Conservation (phyloP, 2,329 filamentous ascomycete species). For the Myriosclerotinia scirpicola region DNA sequence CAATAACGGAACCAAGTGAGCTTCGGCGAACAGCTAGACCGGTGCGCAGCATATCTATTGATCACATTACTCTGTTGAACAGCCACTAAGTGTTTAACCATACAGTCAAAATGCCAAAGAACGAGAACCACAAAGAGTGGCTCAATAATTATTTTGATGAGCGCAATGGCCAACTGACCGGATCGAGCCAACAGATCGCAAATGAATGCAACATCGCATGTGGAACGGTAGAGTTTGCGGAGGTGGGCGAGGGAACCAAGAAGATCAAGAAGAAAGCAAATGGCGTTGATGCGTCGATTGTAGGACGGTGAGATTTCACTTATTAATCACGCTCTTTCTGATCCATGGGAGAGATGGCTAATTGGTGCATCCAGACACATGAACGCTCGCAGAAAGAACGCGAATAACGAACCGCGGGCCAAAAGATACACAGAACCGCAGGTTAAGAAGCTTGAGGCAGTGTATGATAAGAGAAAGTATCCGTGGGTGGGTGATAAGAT, state of each 20-base stretch:
- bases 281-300: constrained; percentile 2
- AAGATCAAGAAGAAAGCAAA: neutral
- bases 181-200: neutral
- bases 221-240: neutral
- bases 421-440: neutral
- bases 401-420: neutral
- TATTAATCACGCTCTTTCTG: neutral
- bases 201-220: neutral
- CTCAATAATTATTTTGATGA: neutral
- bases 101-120: constrained; percentile 7
- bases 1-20: neutral
- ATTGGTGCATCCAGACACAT: neutral
- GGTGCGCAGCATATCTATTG: neutral
- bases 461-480: neutral
- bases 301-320: neutral
- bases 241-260: neutral
- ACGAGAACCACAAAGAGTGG: neutral
- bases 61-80: neutral
- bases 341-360: neutral
- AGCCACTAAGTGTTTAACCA: neutral
- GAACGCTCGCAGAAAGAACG: neutral
- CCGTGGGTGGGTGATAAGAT: constrained; percentile 7
- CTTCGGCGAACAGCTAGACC: neutral
- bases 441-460: neutral
- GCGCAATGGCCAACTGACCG: neutral